phyloP scores from a whole-genome alignment of 83 land plant species.

The Thuja plicata region DNA sequence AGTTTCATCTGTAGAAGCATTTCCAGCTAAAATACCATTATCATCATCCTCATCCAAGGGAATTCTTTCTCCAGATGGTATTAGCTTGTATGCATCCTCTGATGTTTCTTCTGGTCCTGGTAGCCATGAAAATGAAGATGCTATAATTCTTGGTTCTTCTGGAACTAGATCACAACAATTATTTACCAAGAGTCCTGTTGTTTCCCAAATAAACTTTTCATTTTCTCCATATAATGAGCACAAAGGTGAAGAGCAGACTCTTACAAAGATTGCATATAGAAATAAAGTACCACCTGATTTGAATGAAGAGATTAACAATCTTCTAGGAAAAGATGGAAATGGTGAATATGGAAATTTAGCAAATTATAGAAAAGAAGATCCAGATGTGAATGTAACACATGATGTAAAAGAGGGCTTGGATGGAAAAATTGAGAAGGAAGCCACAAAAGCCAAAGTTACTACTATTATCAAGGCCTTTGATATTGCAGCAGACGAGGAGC shows the following conservation, averaged over 20 bases:
- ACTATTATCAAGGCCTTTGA: not conserved
- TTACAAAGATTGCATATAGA: not conserved
- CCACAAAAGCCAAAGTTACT: not conserved
- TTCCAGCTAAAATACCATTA: slow-evolving; percentile 3
- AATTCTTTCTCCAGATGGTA: not conserved
- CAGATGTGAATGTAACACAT: not conserved
- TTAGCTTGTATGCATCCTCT: not conserved
- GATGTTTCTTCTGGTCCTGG: not conserved
- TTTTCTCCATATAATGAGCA: not conserved
- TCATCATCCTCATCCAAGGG: not conserved
- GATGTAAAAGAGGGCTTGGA: not conserved
- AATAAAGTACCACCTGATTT: not conserved
- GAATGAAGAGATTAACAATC: not conserved
- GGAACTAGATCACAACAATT: not conserved
- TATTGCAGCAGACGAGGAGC: not conserved
- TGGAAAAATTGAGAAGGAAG: slow-evolving; percentile 4
- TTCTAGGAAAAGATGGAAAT: not conserved
- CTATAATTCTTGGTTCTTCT: not conserved
- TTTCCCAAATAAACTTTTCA: not conserved
- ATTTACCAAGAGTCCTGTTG: not conserved
- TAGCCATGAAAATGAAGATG: not conserved
- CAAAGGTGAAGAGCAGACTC: not conserved
- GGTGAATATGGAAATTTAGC: not conserved
- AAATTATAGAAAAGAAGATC: not conserved
- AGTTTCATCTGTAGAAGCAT: not conserved